Evolutionary conservation across 768 basidiomycete species (phyloP).

Genomic region (Podaxis sp.): DNA sequence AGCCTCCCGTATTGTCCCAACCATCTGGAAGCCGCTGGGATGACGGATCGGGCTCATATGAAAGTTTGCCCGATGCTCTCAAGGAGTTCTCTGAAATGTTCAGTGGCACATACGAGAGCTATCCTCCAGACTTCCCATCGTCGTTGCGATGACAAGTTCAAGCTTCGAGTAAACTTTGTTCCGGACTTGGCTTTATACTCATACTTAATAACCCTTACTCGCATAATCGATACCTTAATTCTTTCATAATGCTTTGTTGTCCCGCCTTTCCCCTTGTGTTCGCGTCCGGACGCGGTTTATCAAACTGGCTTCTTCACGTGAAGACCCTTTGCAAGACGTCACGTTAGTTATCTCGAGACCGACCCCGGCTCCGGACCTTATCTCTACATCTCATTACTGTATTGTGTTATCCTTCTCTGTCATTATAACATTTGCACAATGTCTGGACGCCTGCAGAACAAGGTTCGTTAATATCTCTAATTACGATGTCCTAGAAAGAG

Average conservation of each 20-base stretch:
- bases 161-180: background rate
- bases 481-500: background rate
- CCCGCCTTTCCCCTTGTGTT: background rate
- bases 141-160: slow-evolving; percentile 28
- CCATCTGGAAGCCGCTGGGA: slow-evolving; percentile 2
- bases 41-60: slow-evolving; percentile 17
- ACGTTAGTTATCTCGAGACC: background rate
- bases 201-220: slow-evolving; percentile 10
- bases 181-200: slow-evolving; percentile 3
- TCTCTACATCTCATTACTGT: slow-evolving; percentile 1
- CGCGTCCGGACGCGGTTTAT: too few relatives aligned
- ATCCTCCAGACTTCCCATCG: slow-evolving; percentile 41
- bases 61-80: slow-evolving; percentile 36
- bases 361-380: background rate
- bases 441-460: slow-evolving; percentile 69
- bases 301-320: background rate
- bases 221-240: background rate
- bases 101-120: slow-evolving; percentile 35
- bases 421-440: slow-evolving; percentile 32
- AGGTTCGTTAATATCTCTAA: slow-evolving; percentile 35
- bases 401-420: background rate
- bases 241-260: background rate
- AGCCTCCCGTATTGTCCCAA: slow-evolving; percentile 1
- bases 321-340: background rate
- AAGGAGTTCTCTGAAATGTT: slow-evolving; percentile 48